These are phyloP conservation scores for Rhodotorula sp. DNA, from an alignment of 1,284 basidiomycete species.

Conservation along the genomic window DNA sequence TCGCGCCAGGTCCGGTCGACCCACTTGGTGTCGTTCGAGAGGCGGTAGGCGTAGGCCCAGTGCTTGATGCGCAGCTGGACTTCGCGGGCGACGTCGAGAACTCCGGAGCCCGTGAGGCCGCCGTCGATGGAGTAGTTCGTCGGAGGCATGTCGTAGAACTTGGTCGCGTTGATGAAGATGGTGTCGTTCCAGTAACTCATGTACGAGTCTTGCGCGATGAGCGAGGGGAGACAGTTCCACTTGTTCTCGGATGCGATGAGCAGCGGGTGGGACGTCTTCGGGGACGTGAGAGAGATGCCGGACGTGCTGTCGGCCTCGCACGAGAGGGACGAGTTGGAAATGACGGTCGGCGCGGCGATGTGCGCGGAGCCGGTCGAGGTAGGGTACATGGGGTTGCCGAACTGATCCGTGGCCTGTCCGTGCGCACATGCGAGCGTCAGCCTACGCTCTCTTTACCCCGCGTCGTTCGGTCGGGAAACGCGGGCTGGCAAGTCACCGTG, in stretches of 20 bases:
- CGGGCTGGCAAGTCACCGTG: conserved; percentile 13
- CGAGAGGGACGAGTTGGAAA: conserved; percentile 65
- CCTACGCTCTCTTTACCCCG: too few relatives aligned
- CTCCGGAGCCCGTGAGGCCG: conserved; percentile 63
- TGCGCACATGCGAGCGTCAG: too few relatives aligned
- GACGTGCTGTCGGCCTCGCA: conserved; percentile 61
- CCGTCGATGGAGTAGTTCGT: conserved; percentile 44
- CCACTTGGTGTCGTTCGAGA: conserved; percentile 85
- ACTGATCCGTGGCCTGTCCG: conserved; percentile 31
- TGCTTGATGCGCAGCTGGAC: conserved; percentile 89
- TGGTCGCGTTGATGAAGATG: conserved; percentile 83
- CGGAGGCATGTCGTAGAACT: conserved; percentile 56
- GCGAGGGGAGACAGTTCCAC: conserved; percentile 74
- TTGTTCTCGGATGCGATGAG: conserved; percentile 88
- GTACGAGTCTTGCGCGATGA: conserved; percentile 80
- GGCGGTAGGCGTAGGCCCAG: conserved; percentile 83
- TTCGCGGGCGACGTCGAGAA: conserved; percentile 85
- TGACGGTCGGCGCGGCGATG: conserved; percentile 71
- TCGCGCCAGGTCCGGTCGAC: conserved; percentile 81
- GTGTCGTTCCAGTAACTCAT: conserved; percentile 84
- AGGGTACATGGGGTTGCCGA: conserved; percentile 45
- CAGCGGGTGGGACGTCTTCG: conserved; percentile 77
- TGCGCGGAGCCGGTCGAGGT: conserved; percentile 69
- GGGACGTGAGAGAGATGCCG: conserved; percentile 50
- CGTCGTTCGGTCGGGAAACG: too few relatives aligned